Conservation (phyloP, 106 monocot species). For the Apostasia ramifera region DNA sequence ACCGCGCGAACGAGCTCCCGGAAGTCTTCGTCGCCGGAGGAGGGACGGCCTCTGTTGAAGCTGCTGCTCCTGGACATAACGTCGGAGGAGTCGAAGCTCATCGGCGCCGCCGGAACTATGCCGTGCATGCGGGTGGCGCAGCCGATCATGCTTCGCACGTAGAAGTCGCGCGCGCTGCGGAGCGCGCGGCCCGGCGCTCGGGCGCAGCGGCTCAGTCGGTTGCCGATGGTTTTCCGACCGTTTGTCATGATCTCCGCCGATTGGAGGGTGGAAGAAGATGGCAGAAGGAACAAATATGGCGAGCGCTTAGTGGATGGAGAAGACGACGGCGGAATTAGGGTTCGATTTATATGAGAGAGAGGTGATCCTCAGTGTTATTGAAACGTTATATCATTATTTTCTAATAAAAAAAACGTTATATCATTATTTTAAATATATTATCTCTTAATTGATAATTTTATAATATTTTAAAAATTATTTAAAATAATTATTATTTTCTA, state of each 20-base stretch:
- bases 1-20: constrained; percentile 49
- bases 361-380: too few relatives aligned
- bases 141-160: constrained; percentile 41
- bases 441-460: too few relatives aligned
- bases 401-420: too few relatives aligned
- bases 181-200: constrained; percentile 38
- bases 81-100: background rate
- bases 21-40: constrained; percentile 34
- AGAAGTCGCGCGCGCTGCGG: constrained; percentile 31
- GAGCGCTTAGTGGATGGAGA: too few relatives aligned
- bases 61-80: constrained; percentile 19
- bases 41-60: constrained; percentile 2
- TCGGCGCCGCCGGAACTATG: constrained; percentile 5
- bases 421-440: too few relatives aligned
- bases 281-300: too few relatives aligned
- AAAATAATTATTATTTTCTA: too few relatives aligned
- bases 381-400: too few relatives aligned
- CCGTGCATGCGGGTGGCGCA: constrained; percentile 25
- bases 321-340: too few relatives aligned
- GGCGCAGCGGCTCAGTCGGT: constrained; percentile 16
- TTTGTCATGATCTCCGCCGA: constrained; percentile 2
- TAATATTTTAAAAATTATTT: too few relatives aligned
- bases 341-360: too few relatives aligned
- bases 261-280: too few relatives aligned
- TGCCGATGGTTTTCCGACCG: background rate